Evolutionary conservation across 805 yeast genomes (phyloP), one percentile per base, ranked within the genome.

Genomic region (Candida endomychidarum): DNA sequence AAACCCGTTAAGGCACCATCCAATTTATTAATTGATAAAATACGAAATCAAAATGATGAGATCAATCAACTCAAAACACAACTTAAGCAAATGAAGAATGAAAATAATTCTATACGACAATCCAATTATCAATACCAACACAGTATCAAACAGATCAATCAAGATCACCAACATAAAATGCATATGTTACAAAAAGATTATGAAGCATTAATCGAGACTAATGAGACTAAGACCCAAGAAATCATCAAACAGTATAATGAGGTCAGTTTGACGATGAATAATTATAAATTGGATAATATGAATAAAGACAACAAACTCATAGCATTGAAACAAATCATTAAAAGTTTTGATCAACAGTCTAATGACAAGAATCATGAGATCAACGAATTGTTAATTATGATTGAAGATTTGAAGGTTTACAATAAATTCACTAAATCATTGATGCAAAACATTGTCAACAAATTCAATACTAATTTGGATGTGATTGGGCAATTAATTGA

Each of bases 81-180:
- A 10, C 32, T 47, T n/a, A 41, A 42, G 18, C 39, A 37, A 8
- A 26, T 47, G 23, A 44, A 40, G 23, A 34, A 33, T 15, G 46
- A 47, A 24, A 47, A 47, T 20, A 40, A 37, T 19, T 5, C 22
- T 2, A 32, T 44, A 2, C 42, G 42, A 34, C 48, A 47, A 36
- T 38, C 41, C 3, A 42, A 38, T 20, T 47, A 42, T 29, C 26
- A 44, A 17, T 27, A 40, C 15, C 43, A 40, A 21, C 23, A 28
- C 25, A 19, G 23, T 4, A 27, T 40, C 6, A 35, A 40, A 18
- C 33, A 33, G 26, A 15, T 16, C 14, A 20, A 30, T 4, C 31
- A 28, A 22, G 11, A 17, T 11, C 27, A 33, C 6, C n/a, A 19
- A 19, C 10, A 39, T 8, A 30, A 39, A 17, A 17, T 34, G 8